Percentiles rank a stretch among this genome's conserved stretches.
These are phyloP conservation scores for Paracorniculantispora psalliotae DNA, from an alignment of 2,329 filamentous ascomycete species.

Conservation along the genomic window DNA sequence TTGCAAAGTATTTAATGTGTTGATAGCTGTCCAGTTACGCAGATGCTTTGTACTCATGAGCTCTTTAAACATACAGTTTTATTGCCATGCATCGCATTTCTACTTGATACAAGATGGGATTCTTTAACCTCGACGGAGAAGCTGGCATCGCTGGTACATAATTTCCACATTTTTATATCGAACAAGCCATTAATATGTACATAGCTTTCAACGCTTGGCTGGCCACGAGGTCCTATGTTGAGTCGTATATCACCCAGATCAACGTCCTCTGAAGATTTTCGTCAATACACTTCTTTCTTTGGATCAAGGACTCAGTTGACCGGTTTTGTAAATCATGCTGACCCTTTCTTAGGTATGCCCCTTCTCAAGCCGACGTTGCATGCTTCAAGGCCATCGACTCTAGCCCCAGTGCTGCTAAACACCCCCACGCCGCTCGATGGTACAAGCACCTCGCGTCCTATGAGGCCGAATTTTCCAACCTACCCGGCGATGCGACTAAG, in stretches of 20 bases:
- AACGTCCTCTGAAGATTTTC: too few species aligned
- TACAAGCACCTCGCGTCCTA: slow-evolving; percentile 97
- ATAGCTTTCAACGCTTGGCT: slow-evolving; percentile 67
- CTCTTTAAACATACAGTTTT: too few species aligned
- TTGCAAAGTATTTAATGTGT: too few species aligned
- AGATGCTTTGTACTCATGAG: too few species aligned
- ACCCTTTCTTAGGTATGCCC: slow-evolving; percentile 41
- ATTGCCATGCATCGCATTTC: too few species aligned
- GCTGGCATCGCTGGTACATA: slow-evolving; percentile 48
- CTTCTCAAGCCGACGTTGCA: slow-evolving; percentile 93
- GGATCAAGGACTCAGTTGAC: too few species aligned
- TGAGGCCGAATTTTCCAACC: slow-evolving; percentile 72
- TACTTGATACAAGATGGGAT: slow-evolving; percentile 61
- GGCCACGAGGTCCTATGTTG: slow-evolving; percentile 71
- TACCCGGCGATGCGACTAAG: slow-evolving; percentile 63
- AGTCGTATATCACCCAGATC: slow-evolving; percentile 64
- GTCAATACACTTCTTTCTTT: too few species aligned
- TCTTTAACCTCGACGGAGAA: slow-evolving; percentile 62
- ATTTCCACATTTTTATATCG: neutral
- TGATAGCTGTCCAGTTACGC: too few species aligned
- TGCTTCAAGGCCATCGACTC: slow-evolving; percentile 83
- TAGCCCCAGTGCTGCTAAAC: slow-evolving; percentile 75
- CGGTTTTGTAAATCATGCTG: too few species aligned
- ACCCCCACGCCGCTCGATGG: slow-evolving; percentile 92
- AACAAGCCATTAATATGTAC: slow-evolving; percentile 9